Evolutionary conservation across 176 grass and related monocot species (phyloP), one percentile per base, ranked within the genome.

Genomic region (Oryza coarctata): DNA sequence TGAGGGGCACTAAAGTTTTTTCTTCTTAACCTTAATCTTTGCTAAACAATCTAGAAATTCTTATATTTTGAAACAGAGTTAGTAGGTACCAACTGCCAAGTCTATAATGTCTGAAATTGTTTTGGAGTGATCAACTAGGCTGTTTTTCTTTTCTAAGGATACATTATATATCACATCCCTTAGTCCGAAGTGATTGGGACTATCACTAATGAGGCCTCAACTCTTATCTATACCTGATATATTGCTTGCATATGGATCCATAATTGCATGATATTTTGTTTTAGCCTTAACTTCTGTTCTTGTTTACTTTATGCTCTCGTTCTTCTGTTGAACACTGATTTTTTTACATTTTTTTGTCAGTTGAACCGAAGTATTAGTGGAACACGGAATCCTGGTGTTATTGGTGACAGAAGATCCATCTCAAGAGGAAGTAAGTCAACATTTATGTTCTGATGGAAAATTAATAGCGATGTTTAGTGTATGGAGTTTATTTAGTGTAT

Each of bases 401-500:
- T 96, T 68, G 97, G 97, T 74, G 97, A 99, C 36, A 89, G 85
- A 62, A 82, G 97, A 74, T 99, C 97, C 74, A 88, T 96, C 80
- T 99, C 97, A 75, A 92, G 91, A 90, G 97, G 94, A 90, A 99
- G 97, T 99, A 80, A 96, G 97, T 87, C 74, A 43, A 36, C 39
- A 45, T 44, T 88, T 71, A 71, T 81, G 28, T 32, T 62, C 44
- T 74, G 38, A 44, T 10, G 23, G 31, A 33, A 89, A 66, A 50
- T 17, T 40, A 15, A 6, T 71, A 45, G 15, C 38, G 61, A 49
- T 38, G 36, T 84, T 73, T 45, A 45, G 45, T 71, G 18, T 65
- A 52, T 74, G 63, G 25, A 29, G 25, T 70, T 62, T 79, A 69
- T 82, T 76, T 76, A 81, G 34, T 44, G 20, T 23, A 70, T 29